Evolutionary conservation across 495 filamentous ascomycete species (phyloP), one percentile per base, ranked within the genome.

Genomic region (Tuber magnatum): DNA sequence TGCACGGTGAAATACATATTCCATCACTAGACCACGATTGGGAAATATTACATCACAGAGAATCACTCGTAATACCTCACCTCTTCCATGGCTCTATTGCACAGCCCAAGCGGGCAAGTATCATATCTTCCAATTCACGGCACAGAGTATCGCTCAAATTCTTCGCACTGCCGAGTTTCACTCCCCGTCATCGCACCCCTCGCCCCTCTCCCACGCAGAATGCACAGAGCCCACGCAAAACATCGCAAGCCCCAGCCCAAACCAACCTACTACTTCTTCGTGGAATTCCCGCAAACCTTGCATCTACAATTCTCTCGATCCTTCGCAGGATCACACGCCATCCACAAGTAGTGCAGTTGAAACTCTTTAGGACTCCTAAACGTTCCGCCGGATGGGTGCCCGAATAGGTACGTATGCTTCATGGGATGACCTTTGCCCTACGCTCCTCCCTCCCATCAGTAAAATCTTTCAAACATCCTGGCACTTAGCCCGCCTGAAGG

Each of bases 311-410:
- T 65, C 28, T 32, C 35, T 2, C 28, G 32, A 35, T 65, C 56
- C 56, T 35, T 65, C 14, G 4, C 0, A 28, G 56, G 56, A 35
- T 65, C 56, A 5, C 56, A 65, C n/a, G 56, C 56, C 56, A 65
- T 65, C 56, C 56, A 65, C 4, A 65, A 5, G 4, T 65, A 65
- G 79, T 91, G 89, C 12, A 85, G 87, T 71, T 88, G 87, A 83
- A 90, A 90, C 56, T 90, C 88, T 18, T 81, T 83, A 0, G 88
- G 87, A 72, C 86, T 89, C 70, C 88, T 79, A 77, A 86, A 91
- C 5, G 87, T 84, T 82, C 88, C 88, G 2, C 88, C 88, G 22
- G 81, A 72, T 0, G 88, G 88, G 75, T 90, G 86, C 20, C 89
- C 89, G 75, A 90, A 90, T 3, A 91, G 84, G 79, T 89, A 90